Percentiles rank a stretch among this genome's conserved stretches.
phyloP scores from a whole-genome alignment of 1,139 yeast genomes.

The Waltiozyma sp. region DNA sequence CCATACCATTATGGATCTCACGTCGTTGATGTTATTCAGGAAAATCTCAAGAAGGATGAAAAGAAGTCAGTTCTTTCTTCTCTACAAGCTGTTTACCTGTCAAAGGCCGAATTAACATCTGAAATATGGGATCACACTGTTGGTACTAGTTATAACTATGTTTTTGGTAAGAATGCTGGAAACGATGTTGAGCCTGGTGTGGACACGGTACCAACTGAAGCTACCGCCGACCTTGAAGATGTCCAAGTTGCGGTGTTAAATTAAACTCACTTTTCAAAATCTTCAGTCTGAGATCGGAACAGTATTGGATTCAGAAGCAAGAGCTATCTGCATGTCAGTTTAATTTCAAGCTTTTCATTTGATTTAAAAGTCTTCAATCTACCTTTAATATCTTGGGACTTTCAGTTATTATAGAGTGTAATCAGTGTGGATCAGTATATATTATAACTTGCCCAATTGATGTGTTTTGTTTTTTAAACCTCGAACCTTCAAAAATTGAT shows the following conservation, averaged over 20 bases:
- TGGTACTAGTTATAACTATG: neutral
- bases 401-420: too few relatives aligned
- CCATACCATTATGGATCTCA: constrained; percentile 23
- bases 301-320: too few relatives aligned
- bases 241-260: neutral
- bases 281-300: too few relatives aligned
- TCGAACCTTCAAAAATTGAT: too few relatives aligned
- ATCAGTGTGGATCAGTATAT: too few relatives aligned
- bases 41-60: constrained; percentile 22
- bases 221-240: neutral
- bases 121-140: constrained; percentile 13
- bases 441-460: too few relatives aligned
- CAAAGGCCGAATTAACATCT: constrained; percentile 13
- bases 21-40: constrained; percentile 22
- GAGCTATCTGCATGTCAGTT: too few relatives aligned
- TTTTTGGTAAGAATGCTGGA: neutral
- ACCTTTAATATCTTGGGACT: too few relatives aligned
- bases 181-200: neutral
- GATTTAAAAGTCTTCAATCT: too few relatives aligned
- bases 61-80: constrained; percentile 16
- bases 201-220: neutral
- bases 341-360: too few relatives aligned
- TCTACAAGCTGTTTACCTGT: constrained; percentile 20
- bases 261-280: too few relatives aligned
- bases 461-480: too few relatives aligned